Evolutionary conservation across 1,284 basidiomycete genomes (phyloP).

Genomic region (Pisolithus thermaeus): DNA sequence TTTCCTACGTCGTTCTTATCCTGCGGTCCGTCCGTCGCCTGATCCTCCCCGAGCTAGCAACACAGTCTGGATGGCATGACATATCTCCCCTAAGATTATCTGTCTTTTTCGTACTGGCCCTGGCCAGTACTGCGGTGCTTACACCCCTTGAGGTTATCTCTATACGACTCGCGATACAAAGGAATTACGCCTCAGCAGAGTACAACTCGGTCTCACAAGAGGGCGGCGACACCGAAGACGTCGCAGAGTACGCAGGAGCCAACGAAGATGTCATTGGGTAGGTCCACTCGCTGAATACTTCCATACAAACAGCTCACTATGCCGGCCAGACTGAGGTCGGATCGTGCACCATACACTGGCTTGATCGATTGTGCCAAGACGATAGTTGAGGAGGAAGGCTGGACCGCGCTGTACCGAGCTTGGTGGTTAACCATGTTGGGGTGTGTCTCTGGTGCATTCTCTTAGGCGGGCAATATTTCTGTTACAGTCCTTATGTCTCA

Average conservation of each 20-base stretch:
- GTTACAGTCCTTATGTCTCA: neutral
- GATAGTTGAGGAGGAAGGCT: conserved; percentile 83
- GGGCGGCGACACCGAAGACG: conserved; percentile 61
- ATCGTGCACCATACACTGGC: conserved; percentile 82
- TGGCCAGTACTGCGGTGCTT: conserved; percentile 58
- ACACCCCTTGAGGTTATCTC: conserved; percentile 81
- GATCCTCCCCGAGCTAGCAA: conserved; percentile 52
- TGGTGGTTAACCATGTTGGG: conserved; percentile 84
- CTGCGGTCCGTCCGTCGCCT: conserved; percentile 60
- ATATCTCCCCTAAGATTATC: conserved; percentile 44
- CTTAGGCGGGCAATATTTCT: conserved; percentile 22
- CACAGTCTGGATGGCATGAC: conserved; percentile 28
- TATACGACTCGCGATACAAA: conserved; percentile 77
- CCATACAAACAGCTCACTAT: conserved; percentile 4
- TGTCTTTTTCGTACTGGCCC: conserved; percentile 58
- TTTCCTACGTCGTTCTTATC: conserved; percentile 63
- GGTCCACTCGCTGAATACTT: conserved; percentile 7
- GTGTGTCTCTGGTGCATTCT: conserved; percentile 55
- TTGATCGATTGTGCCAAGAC: conserved; percentile 73
- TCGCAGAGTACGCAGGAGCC: conserved; percentile 62
- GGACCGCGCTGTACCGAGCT: conserved; percentile 71
- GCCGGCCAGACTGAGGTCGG: conserved; percentile 58
- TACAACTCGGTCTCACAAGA: conserved; percentile 70
- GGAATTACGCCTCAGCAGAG: conserved; percentile 71
- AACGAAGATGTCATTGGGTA: conserved; percentile 90